Percentiles rank a stretch among this genome's conserved stretches.
Conservation (phyloP, 2,329 filamentous ascomycete species). For the Scolecobasidium constrictum region DNA sequence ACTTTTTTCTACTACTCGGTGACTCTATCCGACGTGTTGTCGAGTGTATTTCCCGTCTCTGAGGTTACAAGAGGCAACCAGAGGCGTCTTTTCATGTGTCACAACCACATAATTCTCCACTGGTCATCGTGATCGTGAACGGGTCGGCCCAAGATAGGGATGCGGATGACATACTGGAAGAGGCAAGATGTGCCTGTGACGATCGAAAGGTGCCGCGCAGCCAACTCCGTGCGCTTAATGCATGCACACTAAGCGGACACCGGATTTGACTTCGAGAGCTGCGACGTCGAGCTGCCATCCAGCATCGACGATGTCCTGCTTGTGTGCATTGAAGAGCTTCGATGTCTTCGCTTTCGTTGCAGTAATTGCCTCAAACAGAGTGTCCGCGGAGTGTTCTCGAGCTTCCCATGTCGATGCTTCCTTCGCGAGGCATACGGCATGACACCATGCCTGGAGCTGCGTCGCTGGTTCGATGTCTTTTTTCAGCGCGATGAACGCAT, state of each 20-base stretch:
- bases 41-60: too few species aligned
- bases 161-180: too few species aligned
- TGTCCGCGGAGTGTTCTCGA: neutral
- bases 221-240: neutral
- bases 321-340: conserved; percentile 35
- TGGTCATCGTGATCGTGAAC: too few species aligned
- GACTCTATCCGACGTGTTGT: too few species aligned
- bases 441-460: conserved; percentile 52
- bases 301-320: conserved; percentile 27
- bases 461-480: conserved; percentile 36
- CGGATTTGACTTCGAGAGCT: conserved; percentile 55
- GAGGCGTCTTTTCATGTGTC: too few species aligned
- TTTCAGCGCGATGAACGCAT: conserved; percentile 54
- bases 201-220: neutral
- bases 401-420: conserved; percentile 11
- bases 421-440: conserved; percentile 42
- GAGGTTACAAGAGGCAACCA: too few species aligned
- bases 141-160: too few species aligned
- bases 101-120: too few species aligned
- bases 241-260: conserved; percentile 19
- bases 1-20: too few species aligned
- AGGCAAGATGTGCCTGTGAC: neutral
- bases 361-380: conserved; percentile 28
- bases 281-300: conserved; percentile 59
- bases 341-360: conserved; percentile 25